phyloP scores from a whole-genome alignment of 345 rosid genomes.

The Pistacia integerrima region DNA sequence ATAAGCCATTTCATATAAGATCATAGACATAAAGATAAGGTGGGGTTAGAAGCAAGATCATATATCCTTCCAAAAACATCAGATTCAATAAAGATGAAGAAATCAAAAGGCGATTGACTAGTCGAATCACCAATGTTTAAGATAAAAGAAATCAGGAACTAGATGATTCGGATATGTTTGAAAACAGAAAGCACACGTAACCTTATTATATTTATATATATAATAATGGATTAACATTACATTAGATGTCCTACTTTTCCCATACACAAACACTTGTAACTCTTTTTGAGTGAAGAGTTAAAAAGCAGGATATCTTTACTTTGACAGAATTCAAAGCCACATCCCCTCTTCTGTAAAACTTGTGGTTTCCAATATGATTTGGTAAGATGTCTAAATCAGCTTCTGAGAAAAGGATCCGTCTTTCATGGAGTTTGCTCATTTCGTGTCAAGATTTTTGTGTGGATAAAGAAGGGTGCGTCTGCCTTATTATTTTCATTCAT shows the following conservation, averaged over 20 bases:
- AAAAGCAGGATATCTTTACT: not conserved
- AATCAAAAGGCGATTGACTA: too few species aligned
- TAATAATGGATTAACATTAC: not conserved
- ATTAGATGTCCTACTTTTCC: not conserved
- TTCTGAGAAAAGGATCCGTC: not conserved
- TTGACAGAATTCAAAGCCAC: not conserved
- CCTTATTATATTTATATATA: not conserved
- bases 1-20: too few species aligned
- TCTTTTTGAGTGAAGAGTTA: not conserved
- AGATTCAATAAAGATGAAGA: not conserved
- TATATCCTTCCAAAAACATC: not conserved
- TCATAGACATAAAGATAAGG: too few species aligned
- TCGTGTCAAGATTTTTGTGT: constrained; percentile 14
- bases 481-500: too few species aligned
- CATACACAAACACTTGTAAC: not conserved
- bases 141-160: not conserved
- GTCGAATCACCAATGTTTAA: not conserved
- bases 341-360: not conserved
- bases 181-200: not conserved
- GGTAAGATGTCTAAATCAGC: constrained; percentile 15
- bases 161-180: not conserved
- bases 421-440: not conserved
- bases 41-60: too few species aligned
- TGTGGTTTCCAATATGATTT: not conserved
- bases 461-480: too few species aligned